Evolutionary conservation across 495 filamentous ascomycete genomes (phyloP).

Genomic region (Talaromyces thailandensis): DNA sequence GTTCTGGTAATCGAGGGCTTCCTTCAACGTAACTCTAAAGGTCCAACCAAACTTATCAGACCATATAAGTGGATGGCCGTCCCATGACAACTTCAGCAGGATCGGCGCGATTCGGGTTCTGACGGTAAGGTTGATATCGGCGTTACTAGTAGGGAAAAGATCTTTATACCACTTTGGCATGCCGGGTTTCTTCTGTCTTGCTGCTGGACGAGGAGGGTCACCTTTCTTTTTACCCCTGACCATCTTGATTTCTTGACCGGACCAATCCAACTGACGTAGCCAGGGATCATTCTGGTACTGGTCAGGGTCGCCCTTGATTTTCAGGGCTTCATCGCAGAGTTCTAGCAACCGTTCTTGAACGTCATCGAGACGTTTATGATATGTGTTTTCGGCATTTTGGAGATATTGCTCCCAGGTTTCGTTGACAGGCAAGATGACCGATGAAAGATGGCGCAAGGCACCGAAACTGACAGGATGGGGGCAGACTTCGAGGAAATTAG

Average conservation of each 20-base stretch:
- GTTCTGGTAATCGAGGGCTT: slow-evolving; percentile 55
- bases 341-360: slow-evolving; percentile 64
- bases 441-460: slow-evolving; percentile 81
- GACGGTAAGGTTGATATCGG: slow-evolving; percentile 68
- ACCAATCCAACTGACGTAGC: slow-evolving; percentile 92
- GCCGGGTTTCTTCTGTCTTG: slow-evolving; percentile 84
- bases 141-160: slow-evolving; percentile 57
- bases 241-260: slow-evolving; percentile 84
- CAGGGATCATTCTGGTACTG: slow-evolving; percentile 73
- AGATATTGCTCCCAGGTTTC: slow-evolving; percentile 81
- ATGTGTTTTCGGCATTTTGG: slow-evolving; percentile 72
- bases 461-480: slow-evolving; percentile 97
- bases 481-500: slow-evolving; percentile 76
- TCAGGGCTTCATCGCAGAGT: slow-evolving; percentile 66
- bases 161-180: slow-evolving; percentile 97
- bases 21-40: slow-evolving; percentile 62
- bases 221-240: slow-evolving; percentile 80
- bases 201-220: slow-evolving; percentile 66
- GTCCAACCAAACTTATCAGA: slow-evolving; percentile 89
- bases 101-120: slow-evolving; percentile 83
- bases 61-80: slow-evolving; percentile 83
- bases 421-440: slow-evolving; percentile 86
- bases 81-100: slow-evolving; percentile 79
- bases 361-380: slow-evolving; percentile 62
- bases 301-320: slow-evolving; percentile 57